phyloP scores from a whole-genome alignment of 208 protist genomes.

The Leishmania lainsoni region DNA sequence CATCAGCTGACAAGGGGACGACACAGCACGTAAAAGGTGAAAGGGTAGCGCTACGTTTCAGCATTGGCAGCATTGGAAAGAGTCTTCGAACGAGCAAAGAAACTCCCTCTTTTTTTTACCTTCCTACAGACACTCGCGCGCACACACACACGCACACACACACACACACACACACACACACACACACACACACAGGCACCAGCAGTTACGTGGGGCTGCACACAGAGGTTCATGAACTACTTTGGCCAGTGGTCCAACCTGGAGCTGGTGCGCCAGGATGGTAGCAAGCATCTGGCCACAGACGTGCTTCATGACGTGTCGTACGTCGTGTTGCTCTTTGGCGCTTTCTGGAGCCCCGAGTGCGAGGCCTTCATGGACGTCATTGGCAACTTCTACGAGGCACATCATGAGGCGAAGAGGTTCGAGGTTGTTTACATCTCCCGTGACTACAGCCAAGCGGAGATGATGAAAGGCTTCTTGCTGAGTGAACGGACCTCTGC shows the following conservation, averaged over 20 bases:
- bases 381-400: constrained; percentile 32
- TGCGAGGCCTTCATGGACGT: constrained; percentile 22
- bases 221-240: constrained; percentile 35
- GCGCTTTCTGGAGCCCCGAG: constrained; percentile 30
- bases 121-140: constrained; percentile 9
- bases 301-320: constrained; percentile 25
- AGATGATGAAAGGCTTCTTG: constrained; percentile 30
- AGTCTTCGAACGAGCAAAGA: not conserved
- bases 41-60: not conserved
- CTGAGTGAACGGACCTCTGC: constrained; percentile 8
- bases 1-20: not conserved
- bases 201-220: not conserved
- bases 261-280: constrained; percentile 34
- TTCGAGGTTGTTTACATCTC: constrained; percentile 34
- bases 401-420: constrained; percentile 19
- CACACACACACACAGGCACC: not conserved
- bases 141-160: too few relatives aligned
- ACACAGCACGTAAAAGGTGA: not conserved
- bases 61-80: not conserved
- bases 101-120: not conserved
- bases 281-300: constrained; percentile 19
- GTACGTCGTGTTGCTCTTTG: constrained; percentile 42
- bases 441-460: constrained; percentile 25
- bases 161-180: not conserved
- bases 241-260: constrained; percentile 53